phyloP scores from a whole-genome alignment of 2,329 filamentous ascomycete species.

The Botryotinia convoluta region DNA sequence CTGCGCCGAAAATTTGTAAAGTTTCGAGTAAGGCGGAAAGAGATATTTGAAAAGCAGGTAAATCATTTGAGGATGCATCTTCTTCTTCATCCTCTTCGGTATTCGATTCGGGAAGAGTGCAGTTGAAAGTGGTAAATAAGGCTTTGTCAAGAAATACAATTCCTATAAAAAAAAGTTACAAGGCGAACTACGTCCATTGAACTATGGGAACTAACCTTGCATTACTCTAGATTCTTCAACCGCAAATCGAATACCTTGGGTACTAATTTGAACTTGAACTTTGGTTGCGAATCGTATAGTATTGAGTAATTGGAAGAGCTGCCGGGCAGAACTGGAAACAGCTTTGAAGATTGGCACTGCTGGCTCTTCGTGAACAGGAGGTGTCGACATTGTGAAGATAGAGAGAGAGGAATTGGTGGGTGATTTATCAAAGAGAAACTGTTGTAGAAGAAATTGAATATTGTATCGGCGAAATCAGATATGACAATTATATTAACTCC shows the following conservation, averaged over 20 bases:
- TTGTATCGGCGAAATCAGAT: conserved; percentile 24
- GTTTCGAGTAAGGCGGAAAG: conserved; percentile 87
- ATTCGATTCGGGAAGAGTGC: conserved; percentile 51
- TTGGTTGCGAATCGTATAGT: conserved; percentile 57
- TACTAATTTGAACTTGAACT: conserved; percentile 70
- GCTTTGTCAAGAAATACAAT: conserved; percentile 82
- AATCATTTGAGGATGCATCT: conserved; percentile 41
- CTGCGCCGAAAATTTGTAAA: conserved; percentile 90
- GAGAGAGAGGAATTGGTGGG: background rate
- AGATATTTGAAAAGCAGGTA: conserved; percentile 81
- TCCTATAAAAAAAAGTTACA: conserved; percentile 45
- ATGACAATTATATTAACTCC: conserved; percentile 22
- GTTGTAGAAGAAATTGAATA: conserved; percentile 1
- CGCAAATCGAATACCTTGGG: conserved; percentile 81
- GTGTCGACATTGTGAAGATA: conserved; percentile 33
- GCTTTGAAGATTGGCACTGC: conserved; percentile 64
- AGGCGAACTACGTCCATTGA: conserved; percentile 17
- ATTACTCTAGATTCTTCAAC: conserved; percentile 87
- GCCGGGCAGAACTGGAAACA: conserved; percentile 73
- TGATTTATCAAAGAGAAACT: conserved; percentile 6
- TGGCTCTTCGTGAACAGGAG: conserved; percentile 28
- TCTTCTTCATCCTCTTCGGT: conserved; percentile 43
- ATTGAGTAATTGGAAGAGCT: conserved; percentile 63
- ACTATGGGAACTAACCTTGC: conserved; percentile 64
- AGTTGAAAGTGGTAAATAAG: conserved; percentile 82